A percentile compares a stretch with the other conserved stretches of the same genome.
These are phyloP conservation scores for Leccinum solheimii DNA, from an alignment of 1,284 basidiomycete species.

Conservation along the genomic window DNA sequence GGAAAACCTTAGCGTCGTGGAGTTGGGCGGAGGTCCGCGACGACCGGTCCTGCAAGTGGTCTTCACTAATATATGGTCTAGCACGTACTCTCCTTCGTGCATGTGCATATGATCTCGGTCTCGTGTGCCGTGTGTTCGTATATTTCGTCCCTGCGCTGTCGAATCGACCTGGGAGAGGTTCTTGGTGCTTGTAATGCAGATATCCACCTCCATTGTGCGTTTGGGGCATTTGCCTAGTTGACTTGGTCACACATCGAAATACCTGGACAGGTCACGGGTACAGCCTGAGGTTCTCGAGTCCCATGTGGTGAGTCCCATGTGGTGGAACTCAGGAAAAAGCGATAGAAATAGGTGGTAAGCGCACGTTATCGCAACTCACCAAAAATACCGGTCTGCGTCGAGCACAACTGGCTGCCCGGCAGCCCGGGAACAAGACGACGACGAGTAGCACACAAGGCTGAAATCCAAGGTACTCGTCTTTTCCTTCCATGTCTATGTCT, in stretches of 20 bases:
- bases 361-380: background rate
- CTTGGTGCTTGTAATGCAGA: background rate
- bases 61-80: background rate
- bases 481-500: conserved; percentile 7
- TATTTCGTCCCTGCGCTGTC: background rate
- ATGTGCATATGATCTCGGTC: background rate
- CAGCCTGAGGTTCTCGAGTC: background rate
- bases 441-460: background rate
- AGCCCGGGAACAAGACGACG: background rate
- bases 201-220: background rate
- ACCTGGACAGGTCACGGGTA: too few relatives aligned
- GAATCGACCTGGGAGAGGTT: background rate
- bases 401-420: background rate
- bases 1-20: background rate
- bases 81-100: background rate
- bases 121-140: background rate
- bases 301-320: background rate
- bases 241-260: background rate
- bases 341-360: background rate
- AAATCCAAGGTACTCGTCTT: background rate
- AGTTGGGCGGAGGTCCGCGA: background rate
- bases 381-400: background rate
- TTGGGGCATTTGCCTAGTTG: background rate
- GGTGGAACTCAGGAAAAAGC: background rate
- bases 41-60: background rate